These are phyloP conservation scores for Wickerhamomyces sp. DNA, from an alignment of 1,139 yeast genomes.

Conservation along the genomic window DNA sequence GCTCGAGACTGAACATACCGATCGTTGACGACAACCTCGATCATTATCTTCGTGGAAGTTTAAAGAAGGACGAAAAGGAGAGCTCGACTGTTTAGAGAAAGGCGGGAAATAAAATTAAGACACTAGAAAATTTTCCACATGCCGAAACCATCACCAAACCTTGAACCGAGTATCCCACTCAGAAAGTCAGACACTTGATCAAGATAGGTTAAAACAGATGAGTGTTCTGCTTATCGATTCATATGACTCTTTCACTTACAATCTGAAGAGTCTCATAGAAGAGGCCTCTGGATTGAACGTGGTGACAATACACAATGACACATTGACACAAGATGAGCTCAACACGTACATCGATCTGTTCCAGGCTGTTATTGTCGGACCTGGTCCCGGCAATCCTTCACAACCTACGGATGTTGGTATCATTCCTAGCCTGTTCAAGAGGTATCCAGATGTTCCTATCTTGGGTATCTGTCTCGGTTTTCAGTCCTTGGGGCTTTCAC, in stretches of 20 bases:
- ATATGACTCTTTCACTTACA: conserved; percentile 90
- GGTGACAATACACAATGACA: conserved; percentile 71
- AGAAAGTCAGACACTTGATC: too few relatives aligned
- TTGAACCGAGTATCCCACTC: too few relatives aligned
- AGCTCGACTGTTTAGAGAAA: too few relatives aligned
- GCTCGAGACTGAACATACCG: conserved; percentile 23
- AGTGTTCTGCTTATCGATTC: conserved; percentile 76
- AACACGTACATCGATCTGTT: conserved; percentile 37
- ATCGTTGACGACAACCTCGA: conserved; percentile 46
- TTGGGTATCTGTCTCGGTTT: conserved; percentile 93
- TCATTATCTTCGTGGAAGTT: too few relatives aligned
- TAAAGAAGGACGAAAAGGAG: too few relatives aligned
- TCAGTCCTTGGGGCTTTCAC: conserved; percentile 70
- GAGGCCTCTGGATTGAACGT: conserved; percentile 50
- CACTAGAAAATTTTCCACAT: too few relatives aligned
- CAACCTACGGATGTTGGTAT: conserved; percentile 66
- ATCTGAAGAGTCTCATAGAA: conserved; percentile 63
- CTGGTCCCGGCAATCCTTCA: conserved; percentile 94
- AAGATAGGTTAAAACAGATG: too few relatives aligned
- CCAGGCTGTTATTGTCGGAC: conserved; percentile 83
- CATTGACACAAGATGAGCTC: conserved; percentile 42
- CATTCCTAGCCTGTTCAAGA: conserved; percentile 34
- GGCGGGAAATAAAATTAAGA: too few relatives aligned
- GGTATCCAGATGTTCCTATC: conserved; percentile 48
- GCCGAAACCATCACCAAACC: too few relatives aligned